These are phyloP conservation scores for Aspergillus thermomutatus DNA, from an alignment of 2,329 filamentous ascomycete genomes.

Conservation along the genomic window DNA sequence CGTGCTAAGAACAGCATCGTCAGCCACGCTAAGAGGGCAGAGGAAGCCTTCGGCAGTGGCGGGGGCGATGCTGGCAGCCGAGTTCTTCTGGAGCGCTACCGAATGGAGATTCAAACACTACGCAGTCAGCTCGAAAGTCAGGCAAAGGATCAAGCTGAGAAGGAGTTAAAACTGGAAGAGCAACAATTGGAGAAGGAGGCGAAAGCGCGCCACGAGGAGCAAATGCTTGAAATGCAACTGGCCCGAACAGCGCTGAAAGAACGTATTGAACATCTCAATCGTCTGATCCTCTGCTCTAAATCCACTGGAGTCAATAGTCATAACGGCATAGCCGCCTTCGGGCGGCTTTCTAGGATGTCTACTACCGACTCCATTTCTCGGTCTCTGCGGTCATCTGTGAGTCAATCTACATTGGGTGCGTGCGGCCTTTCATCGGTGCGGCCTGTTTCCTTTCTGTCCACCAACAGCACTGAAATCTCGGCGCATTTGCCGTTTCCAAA, in stretches of 20 bases:
- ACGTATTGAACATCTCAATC: conserved; percentile 93
- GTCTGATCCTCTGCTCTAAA: conserved; percentile 91
- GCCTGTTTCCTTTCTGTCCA: conserved; percentile 64
- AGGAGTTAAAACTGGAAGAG: conserved; percentile 62
- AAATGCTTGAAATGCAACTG: conserved; percentile 97
- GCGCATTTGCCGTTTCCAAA: conserved; percentile 27
- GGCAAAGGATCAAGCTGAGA: conserved; percentile 62
- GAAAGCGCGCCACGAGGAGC: conserved; percentile 85
- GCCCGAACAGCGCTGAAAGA: conserved; percentile 94
- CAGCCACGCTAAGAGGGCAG: conserved; percentile 91
- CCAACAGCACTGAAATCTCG: conserved; percentile 41
- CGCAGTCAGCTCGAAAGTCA: conserved; percentile 79
- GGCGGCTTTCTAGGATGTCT: conserved; percentile 62
- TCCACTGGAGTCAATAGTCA: conserved; percentile 87
- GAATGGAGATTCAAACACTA: conserved; percentile 85
- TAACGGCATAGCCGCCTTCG: conserved; percentile 66
- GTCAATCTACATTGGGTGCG: conserved; percentile 55
- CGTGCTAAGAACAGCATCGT: conserved; percentile 97
- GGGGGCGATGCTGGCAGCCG: conserved; percentile 79
- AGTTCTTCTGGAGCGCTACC: conserved; percentile 86
- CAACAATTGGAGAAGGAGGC: conserved; percentile 78
- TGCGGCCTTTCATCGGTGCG: conserved; percentile 56
- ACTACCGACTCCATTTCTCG: conserved; percentile 41
- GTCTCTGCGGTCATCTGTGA: conserved; percentile 67
- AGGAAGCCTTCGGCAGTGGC: conserved; percentile 76